Percentiles rank a stretch among this genome's conserved stretches.
These are phyloP conservation scores for Alternaria gaisen DNA, from an alignment of 2,329 filamentous ascomycete genomes.

Conservation along the genomic window DNA sequence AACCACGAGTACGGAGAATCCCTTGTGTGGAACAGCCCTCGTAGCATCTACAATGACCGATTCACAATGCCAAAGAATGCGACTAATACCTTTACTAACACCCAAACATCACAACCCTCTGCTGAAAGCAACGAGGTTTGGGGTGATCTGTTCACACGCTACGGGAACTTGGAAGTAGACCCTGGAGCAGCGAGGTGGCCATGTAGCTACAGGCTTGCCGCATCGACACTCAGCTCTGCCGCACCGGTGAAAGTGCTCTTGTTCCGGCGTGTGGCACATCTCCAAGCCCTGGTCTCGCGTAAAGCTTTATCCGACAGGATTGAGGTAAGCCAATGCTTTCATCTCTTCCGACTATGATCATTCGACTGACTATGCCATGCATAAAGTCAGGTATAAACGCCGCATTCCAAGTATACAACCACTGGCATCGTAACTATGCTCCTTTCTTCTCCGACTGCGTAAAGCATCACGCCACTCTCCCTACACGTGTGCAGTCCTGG, in stretches of 20 bases:
- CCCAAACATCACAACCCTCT: constrained; percentile 53
- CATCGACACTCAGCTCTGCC: constrained; percentile 15
- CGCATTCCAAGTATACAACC: constrained; percentile 60
- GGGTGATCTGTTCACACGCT: constrained; percentile 17
- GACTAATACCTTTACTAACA: background rate
- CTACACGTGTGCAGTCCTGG: constrained; percentile 66
- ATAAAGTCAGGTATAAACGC: constrained; percentile 56
- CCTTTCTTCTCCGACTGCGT: constrained; percentile 64
- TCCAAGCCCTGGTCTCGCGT: constrained; percentile 11
- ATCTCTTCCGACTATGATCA: background rate
- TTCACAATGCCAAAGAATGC: background rate
- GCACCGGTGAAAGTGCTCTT: constrained; percentile 17
- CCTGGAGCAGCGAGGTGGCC: constrained; percentile 14
- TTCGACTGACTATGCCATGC: constrained; percentile 55
- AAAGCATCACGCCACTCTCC: constrained; percentile 59
- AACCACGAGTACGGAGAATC: background rate
- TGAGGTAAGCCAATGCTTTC: background rate
- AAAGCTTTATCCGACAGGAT: constrained; percentile 5
- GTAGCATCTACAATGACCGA: constrained; percentile 18
- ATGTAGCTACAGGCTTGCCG: constrained; percentile 16
- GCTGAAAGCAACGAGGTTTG: constrained; percentile 25
- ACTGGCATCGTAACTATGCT: constrained; percentile 64
- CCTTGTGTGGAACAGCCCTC: background rate
- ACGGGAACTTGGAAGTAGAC: background rate
- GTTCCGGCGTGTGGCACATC: constrained; percentile 11